These are phyloP conservation scores for Cunninghamia lanceolata DNA, from an alignment of 75 land plant genomes.

Conservation along the genomic window DNA sequence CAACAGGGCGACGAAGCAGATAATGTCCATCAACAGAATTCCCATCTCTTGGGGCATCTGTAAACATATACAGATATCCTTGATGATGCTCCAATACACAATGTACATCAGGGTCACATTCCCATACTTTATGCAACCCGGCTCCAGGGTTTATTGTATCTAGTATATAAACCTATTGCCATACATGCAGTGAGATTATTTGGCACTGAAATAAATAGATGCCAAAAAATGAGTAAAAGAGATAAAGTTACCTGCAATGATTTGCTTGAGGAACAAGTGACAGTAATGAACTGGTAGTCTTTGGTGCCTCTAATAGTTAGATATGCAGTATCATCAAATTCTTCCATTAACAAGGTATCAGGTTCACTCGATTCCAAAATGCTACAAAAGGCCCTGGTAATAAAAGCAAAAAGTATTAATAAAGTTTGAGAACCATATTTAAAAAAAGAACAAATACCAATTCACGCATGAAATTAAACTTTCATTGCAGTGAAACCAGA, in stretches of 20 bases:
- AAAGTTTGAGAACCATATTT: neutral
- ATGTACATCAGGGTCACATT: constrained; percentile 54
- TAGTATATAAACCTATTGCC: constrained; percentile 75
- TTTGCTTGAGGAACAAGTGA: constrained; percentile 65
- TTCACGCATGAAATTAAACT: neutral
- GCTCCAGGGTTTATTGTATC: constrained; percentile 62
- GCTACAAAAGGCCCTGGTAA: constrained; percentile 67
- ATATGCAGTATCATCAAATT: constrained; percentile 53
- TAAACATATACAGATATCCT: constrained; percentile 78
- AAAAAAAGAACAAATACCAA: neutral
- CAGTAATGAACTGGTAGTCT: constrained; percentile 69
- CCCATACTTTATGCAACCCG: constrained; percentile 64
- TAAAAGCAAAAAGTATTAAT: constrained; percentile 8
- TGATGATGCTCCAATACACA: constrained; percentile 91
- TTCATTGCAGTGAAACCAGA: constrained; percentile 1
- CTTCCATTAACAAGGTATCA: constrained; percentile 64
- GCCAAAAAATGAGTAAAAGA: neutral
- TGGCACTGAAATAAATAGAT: neutral
- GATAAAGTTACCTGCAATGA: constrained; percentile 64
- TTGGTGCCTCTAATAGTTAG: constrained; percentile 81
- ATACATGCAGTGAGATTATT: neutral
- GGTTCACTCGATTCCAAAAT: constrained; percentile 54
- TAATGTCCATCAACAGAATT: constrained; percentile 50
- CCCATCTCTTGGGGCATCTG: constrained; percentile 42
- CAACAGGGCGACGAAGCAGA: constrained; percentile 53